These are phyloP conservation scores for Vanrija sp. DNA, from an alignment of 1,284 basidiomycete genomes.

Conservation along the genomic window DNA sequence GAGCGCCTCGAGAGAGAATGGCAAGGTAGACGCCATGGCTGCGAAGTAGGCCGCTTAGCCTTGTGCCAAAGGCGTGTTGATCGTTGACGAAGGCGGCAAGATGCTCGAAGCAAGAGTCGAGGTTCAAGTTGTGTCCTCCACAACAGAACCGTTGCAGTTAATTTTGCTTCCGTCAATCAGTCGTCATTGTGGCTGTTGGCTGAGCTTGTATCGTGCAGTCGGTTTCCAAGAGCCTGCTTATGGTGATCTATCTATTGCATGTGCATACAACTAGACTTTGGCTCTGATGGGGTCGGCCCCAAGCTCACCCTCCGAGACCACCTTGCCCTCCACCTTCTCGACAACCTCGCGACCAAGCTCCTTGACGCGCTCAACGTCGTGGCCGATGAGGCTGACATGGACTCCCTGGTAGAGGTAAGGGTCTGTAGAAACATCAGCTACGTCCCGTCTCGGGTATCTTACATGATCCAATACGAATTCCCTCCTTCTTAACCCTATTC, in stretches of 20 bases:
- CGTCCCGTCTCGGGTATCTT: conserved; percentile 15
- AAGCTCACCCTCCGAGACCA: conserved; percentile 51
- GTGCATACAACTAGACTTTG: conserved; percentile 12
- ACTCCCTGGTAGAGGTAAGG: conserved; percentile 57
- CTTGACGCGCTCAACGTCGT: conserved; percentile 56
- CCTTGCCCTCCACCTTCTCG: conserved; percentile 51
- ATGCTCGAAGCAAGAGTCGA: neutral
- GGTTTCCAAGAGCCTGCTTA: no score
- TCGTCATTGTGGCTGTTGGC: neutral
- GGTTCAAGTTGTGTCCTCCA: neutral
- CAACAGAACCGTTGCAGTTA: neutral
- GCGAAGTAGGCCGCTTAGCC: neutral
- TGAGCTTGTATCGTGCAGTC: no score
- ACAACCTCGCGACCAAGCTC: conserved; percentile 62
- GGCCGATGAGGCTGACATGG: conserved; percentile 73
- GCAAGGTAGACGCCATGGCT: conserved; percentile 16
- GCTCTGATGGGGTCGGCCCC: conserved; percentile 30
- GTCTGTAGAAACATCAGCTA: conserved; percentile 39
- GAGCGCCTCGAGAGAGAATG: conserved; percentile 32
- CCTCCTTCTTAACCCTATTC: conserved; percentile 65
- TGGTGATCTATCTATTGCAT: no score
- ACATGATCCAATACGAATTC: conserved; percentile 77
- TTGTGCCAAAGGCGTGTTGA: neutral
- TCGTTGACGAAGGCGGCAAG: neutral
- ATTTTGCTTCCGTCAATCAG: conserved; percentile 1